Conservation (phyloP, 768 basidiomycete genomes). For the Heimioporus sp. region DNA sequence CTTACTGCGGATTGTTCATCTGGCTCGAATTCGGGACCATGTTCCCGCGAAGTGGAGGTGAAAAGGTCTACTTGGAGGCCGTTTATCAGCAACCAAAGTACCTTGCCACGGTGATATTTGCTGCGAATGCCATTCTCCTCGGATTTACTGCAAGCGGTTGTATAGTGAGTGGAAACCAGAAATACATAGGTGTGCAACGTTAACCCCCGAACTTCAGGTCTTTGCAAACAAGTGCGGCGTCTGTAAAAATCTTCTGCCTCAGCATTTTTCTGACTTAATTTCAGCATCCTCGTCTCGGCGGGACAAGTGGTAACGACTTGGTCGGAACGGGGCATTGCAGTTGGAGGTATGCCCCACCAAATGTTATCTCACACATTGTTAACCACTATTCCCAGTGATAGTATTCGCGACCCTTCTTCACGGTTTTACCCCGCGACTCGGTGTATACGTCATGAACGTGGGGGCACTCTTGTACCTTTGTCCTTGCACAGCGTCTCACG, state of each 20-base stretch:
- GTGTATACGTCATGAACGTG: slow-evolving; percentile 53
- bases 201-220: slow-evolving; percentile 15
- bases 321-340: slow-evolving; percentile 56
- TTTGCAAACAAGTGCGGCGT: slow-evolving; percentile 35
- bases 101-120: slow-evolving; percentile 48
- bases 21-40: slow-evolving; percentile 66
- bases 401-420: slow-evolving; percentile 48
- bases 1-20: slow-evolving; percentile 58
- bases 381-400: slow-evolving; percentile 37
- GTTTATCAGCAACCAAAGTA: slow-evolving; percentile 47
- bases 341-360: slow-evolving; percentile 41
- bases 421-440: slow-evolving; percentile 47
- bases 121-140: slow-evolving; percentile 45
- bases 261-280: background rate
- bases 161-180: slow-evolving; percentile 37
- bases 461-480: slow-evolving; percentile 1
- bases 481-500: slow-evolving; percentile 9
- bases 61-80: slow-evolving; percentile 62
- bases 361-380: background rate
- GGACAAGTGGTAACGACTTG: slow-evolving; percentile 41
- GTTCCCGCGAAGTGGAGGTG: slow-evolving; percentile 61
- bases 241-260: background rate
- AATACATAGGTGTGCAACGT: background rate
- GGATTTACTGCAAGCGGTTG: slow-evolving; percentile 44
- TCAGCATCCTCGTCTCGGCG: slow-evolving; percentile 49